Evolutionary conservation across 768 basidiomycete genomes (phyloP), one percentile per base, ranked within the genome.

Genomic region (Boletus reticulatus): DNA sequence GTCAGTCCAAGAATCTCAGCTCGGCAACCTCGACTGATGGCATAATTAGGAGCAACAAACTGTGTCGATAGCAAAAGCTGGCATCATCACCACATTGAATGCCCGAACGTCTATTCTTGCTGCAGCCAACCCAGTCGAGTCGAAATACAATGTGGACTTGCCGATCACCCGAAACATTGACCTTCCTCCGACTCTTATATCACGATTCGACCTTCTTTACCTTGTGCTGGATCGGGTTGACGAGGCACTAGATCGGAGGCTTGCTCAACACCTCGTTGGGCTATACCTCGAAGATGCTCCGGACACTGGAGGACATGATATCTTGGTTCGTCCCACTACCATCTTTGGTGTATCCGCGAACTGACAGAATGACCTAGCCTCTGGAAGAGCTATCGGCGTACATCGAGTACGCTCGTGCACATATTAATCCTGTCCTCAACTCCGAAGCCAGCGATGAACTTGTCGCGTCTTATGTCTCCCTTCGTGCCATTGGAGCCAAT

Each of bases 91-190:
- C 0, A 99, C 97, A 0, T 79, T 99, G 55, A 99, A 99, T 64
- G 97, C 97, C 0, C 82, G 97, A n/a, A 98, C 97, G 0, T 98
- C 96, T 0, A 94, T 99, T 61, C 80, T 99, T 11, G 97, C 97
- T 1, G 97, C 95, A 7, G 97, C 97, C 22, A 98, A 99, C 68
- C 97, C 97, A 1, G 91, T 98, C 27, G 93, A 92, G 17, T 95
- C 93, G 0, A 93, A 92, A 69, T 98, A 98, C 75, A 91, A 98
- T 71, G 85, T 90, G 44, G 83, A 93, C 58, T 75, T 92, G 65
- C 94, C 96, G 3, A 90, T 98, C 62, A 96, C 96, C 0, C 81
- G 87, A 50, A 99, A 99, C 73, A 98, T 99, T 60, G 95, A 98
- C 72, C 80, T 99, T 17, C 97, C 97, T 4, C 97, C 97, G 2